Evolutionary conservation across 768 basidiomycete species (phyloP).

Genomic region (Auriscalpium orientale): DNA sequence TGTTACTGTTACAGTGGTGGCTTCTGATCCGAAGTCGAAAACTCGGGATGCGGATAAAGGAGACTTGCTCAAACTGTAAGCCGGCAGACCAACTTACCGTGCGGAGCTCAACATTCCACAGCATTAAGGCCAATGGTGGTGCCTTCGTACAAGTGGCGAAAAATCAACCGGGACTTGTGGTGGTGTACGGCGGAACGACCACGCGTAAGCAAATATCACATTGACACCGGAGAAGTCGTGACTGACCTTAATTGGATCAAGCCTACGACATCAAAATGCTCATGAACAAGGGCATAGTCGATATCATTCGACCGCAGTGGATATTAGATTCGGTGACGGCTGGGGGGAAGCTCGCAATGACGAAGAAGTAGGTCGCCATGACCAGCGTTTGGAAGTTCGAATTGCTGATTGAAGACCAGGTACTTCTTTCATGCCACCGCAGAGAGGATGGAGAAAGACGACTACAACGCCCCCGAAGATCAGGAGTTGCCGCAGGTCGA

Average conservation of each 20-base stretch:
- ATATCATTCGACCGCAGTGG: constrained; percentile 80
- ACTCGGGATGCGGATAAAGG: constrained; percentile 63
- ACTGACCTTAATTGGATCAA: constrained; percentile 17
- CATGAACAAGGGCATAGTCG: constrained; percentile 60
- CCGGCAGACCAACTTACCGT: not conserved
- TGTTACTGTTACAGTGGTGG: constrained; percentile 45
- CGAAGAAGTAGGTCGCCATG: constrained; percentile 45
- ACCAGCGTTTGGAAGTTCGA: not conserved
- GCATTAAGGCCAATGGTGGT: constrained; percentile 69
- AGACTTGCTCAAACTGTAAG: constrained; percentile 60
- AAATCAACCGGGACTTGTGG: constrained; percentile 42
- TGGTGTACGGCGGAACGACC: constrained; percentile 62
- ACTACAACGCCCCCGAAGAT: constrained; percentile 30
- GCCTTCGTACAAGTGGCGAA: constrained; percentile 52
- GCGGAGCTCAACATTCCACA: constrained; percentile 18
- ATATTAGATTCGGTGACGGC: constrained; percentile 66
- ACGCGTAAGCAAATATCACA: constrained; percentile 45
- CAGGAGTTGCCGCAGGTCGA: constrained; percentile 25
- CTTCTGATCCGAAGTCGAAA: constrained; percentile 65
- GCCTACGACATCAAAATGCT: constrained; percentile 66
- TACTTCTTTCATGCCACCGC: constrained; percentile 75
- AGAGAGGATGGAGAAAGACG: constrained; percentile 38
- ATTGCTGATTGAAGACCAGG: constrained; percentile 26
- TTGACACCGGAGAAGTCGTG: not conserved
- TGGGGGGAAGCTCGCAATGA: constrained; percentile 49